Percentiles rank a stretch among this genome's conserved stretches.
phyloP scores from a whole-genome alignment of 2,329 filamentous ascomycete genomes.

The Calonectria multiphialidica region DNA sequence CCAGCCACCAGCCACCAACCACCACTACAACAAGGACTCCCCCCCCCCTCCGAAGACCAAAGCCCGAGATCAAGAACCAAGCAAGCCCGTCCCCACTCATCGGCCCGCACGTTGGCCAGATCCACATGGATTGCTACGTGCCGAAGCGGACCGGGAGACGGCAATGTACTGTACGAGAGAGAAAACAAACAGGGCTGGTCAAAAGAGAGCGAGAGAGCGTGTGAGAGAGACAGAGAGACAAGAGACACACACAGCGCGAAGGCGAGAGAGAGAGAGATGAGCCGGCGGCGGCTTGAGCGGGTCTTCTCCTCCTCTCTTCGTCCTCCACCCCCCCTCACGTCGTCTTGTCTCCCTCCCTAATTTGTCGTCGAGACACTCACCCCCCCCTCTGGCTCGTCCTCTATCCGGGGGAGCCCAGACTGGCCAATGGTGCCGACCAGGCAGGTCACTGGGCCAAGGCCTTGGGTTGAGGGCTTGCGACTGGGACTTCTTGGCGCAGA shows the following conservation, averaged over 20 bases:
- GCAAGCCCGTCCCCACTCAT: neutral
- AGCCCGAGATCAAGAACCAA: neutral
- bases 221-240: neutral
- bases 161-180: neutral
- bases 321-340: too few relatives aligned
- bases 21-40: neutral
- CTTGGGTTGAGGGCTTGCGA: neutral
- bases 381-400: neutral
- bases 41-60: neutral
- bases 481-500: neutral
- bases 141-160: conserved; percentile 1
- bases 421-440: conserved; percentile 14
- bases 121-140: conserved; percentile 15
- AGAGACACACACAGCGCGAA: too few relatives aligned
- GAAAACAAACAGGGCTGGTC: neutral
- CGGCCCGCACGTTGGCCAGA: neutral
- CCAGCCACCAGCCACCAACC: too few relatives aligned
- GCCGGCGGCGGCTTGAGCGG: neutral
- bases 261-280: neutral
- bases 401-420: too few relatives aligned
- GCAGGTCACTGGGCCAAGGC: conserved; percentile 16
- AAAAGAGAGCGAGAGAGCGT: neutral
- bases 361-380: neutral
- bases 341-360: neutral
- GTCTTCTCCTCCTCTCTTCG: too few relatives aligned